Evolutionary conservation across 805 yeast genomes (phyloP).

Genomic region (Debaryomyces tyrocola): DNA sequence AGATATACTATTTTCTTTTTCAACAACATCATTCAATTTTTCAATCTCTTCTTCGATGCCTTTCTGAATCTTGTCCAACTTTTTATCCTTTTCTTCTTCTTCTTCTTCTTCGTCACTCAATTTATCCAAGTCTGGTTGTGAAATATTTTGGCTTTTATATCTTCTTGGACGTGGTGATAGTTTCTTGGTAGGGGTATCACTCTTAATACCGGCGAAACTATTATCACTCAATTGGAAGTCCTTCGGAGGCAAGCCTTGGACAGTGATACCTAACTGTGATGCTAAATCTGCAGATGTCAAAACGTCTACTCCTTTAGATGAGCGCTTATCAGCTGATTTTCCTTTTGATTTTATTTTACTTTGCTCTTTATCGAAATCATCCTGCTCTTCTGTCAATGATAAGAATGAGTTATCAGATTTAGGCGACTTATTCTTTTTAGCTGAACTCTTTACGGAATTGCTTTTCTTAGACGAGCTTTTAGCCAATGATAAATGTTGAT

Average conservation of each 20-base stretch:
- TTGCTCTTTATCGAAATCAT: constrained; percentile 23
- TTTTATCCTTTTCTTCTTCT: constrained; percentile 13
- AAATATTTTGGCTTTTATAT: neutral
- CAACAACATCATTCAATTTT: constrained; percentile 6
- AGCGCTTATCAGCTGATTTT: neutral
- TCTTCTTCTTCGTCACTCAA: constrained; percentile 5
- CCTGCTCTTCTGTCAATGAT: constrained; percentile 22
- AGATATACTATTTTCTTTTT: constrained; percentile 1
- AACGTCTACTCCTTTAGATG: constrained; percentile 2
- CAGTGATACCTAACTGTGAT: constrained; percentile 29
- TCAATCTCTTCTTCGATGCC: constrained; percentile 2
- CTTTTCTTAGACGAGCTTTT: neutral
- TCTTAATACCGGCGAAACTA: constrained; percentile 9
- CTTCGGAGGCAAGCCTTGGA: constrained; percentile 15
- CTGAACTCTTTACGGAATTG: neutral
- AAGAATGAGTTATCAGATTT: constrained; percentile 1
- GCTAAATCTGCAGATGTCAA: constrained; percentile 30
- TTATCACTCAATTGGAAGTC: constrained; percentile 2
- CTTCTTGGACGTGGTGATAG: neutral
- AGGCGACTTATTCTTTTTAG: constrained; percentile 1
- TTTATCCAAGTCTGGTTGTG: neutral
- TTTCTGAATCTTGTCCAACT: constrained; percentile 2
- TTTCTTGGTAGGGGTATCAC: constrained; percentile 1
- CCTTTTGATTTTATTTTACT: constrained; percentile 10
- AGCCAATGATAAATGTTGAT: neutral